Evolutionary conservation across 2,329 filamentous ascomycete genomes (phyloP), one percentile per base, ranked within the genome.

Genomic region (Neophaeococcomyces mojaviensis): DNA sequence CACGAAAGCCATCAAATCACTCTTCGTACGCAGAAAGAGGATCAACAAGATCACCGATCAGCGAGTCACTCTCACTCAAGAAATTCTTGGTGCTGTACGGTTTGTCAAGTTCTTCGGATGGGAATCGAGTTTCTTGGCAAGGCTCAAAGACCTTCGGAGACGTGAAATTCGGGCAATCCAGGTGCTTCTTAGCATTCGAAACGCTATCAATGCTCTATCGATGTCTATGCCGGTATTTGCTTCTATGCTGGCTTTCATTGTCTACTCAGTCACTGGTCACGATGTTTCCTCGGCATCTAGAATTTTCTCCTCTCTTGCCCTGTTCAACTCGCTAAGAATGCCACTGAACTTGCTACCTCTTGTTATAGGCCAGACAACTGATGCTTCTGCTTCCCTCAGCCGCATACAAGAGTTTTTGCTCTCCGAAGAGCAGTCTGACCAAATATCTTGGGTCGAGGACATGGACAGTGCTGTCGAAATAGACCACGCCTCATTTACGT

Each of bases 61-160:
- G 66, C 80, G 90, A 52, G 89, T 97, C 6, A 85, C 85, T 43
- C 70, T 97, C 28, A 96, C 88, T 0, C 89, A 96, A 61, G 90
- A 97, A 61, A 94, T 97, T 42, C 61, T 97, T 12, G 84, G 88
- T 55, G 86, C 88, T 0, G 89, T 96, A 19, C 79, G 89, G 20
- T 96, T 97, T 59, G 90, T 97, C 67, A 97, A 97, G 64, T 96
- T 81, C 64, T 97, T 96, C 61, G 89, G 88, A 6, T 97, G 90
- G 90, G 90, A 97, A 62, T 83, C 77, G 48, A 84, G 86, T 28
- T 96, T 97, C 60, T 69, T 96, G 10, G 74, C 81, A 41, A 81
- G 88, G 12, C 74, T 96, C 13, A 78, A 79, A 40, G 75, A 81
- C 19, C 84, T 94, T 50, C 79, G 90, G 48, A 73, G 73, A 43